phyloP scores from a whole-genome alignment of 2,329 filamentous ascomycete species.

The Amylocarpus encephaloides region DNA sequence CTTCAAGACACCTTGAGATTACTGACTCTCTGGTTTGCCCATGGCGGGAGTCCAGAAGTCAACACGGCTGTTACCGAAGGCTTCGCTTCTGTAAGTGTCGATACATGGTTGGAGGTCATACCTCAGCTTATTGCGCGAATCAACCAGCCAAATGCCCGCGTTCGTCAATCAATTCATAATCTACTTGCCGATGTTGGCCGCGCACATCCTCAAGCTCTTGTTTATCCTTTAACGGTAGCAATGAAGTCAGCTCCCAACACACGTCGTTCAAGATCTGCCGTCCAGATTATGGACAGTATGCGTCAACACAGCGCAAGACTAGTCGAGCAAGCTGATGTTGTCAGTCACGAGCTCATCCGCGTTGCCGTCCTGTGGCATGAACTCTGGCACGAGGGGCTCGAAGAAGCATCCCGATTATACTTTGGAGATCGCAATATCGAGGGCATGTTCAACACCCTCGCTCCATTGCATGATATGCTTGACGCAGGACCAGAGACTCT shows the following conservation, averaged over 20 bases:
- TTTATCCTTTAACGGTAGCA: constrained; percentile 94
- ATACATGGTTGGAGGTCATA: constrained; percentile 98
- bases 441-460: constrained; percentile 89
- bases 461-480: constrained; percentile 84
- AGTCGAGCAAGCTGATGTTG: constrained; percentile 89
- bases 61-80: constrained; percentile 84
- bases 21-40: constrained; percentile 92
- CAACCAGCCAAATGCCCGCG: constrained; percentile 86
- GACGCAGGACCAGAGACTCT: constrained; percentile 89
- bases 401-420: constrained; percentile 93
- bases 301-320: constrained; percentile 86
- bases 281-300: constrained; percentile 97
- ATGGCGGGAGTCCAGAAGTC: constrained; percentile 83
- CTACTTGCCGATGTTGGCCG: constrained; percentile 88
- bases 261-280: constrained; percentile 78
- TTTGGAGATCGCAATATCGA: constrained; percentile 97
- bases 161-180: constrained; percentile 86
- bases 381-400: constrained; percentile 95
- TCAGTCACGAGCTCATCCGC: constrained; percentile 93
- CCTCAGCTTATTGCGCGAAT: constrained; percentile 96
- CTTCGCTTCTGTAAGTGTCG: constrained; percentile 84
- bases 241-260: constrained; percentile 88
- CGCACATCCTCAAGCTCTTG: constrained; percentile 89
- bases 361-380: constrained; percentile 98
- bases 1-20: constrained; percentile 91